Base-by-base conservation (phyloP, 345 rosid species). In the Rubroshorea leprosula region DNA sequence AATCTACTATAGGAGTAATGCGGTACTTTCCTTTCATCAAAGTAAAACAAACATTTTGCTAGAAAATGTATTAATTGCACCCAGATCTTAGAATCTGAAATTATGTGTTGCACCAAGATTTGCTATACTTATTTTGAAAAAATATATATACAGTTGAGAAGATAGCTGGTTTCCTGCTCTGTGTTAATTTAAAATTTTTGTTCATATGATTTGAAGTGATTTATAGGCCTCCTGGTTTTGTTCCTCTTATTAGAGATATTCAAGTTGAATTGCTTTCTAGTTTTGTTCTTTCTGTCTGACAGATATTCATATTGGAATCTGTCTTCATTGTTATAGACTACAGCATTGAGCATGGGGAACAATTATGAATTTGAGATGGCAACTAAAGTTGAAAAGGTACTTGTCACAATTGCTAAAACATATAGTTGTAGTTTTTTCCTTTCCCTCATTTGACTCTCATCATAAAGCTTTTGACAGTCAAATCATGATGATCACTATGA, bases 261-360 rank as follows among this genome's bases (percentile, higher is more conserved):
- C n/a, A n/a, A n/a, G n/a, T n/a, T n/a, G n/a, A n/a, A n/a, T n/a
- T n/a, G n/a, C n/a, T n/a, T n/a, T n/a, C n/a, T n/a, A n/a, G n/a
- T n/a, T n/a, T n/a, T n/a, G n/a, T n/a, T n/a, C n/a, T n/a, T n/a
- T n/a, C n/a, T n/a, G n/a, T n/a, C n/a, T n/a, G n/a, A n/a, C n/a
- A n/a, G n/a, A n/a, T n/a, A n/a, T n/a, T n/a, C n/a, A n/a, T n/a
- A n/a, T n/a, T n/a, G n/a, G n/a, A n/a, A n/a, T 57, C 41, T 62
- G 68, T 51, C 14, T 60, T 57, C 63, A 55, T 57, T 60, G 68
- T 43, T 45, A 52, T 67, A 87, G 97, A 78, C 60, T 65, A 78
- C 83, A 48, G 83, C 91, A 72, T 69, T 90, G 74, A 87, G 96
- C 74, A 79, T 85, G 91, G 97, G 97, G 49, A 81, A 80, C 74